These are phyloP conservation scores for Trebouxia sp. DNA, from an alignment of 139 green algal genomes.

Conservation along the genomic window DNA sequence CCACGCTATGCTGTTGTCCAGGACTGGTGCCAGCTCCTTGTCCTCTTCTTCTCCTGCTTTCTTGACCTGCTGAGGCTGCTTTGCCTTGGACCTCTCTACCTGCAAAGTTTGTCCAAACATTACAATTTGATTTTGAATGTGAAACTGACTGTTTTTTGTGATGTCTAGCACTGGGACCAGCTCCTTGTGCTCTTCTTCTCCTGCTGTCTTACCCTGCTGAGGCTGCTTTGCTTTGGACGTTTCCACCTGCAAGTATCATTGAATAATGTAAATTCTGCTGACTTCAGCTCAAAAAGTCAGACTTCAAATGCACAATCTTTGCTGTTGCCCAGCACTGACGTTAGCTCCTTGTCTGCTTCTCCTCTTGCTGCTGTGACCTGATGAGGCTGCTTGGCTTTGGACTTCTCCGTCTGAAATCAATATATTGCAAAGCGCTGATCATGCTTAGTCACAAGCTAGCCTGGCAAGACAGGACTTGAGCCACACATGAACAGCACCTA, in stretches of 20 bases:
- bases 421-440: no score
- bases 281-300: no score
- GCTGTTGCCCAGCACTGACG: conserved; percentile 37
- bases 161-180: conserved; percentile 37
- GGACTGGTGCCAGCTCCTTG: conserved; percentile 36
- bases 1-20: conserved; percentile 39
- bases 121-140: no score
- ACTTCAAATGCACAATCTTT: no score
- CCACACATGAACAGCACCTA: no score
- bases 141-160: no score
- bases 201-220: neutral
- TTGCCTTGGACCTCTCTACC: neutral
- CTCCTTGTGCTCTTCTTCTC: conserved; percentile 19
- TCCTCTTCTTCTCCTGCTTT: neutral
- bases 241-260: neutral
- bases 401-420: neutral
- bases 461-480: no score
- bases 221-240: neutral
- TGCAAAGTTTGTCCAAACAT: neutral
- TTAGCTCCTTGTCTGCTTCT: conserved; percentile 27
- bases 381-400: neutral
- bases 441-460: no score
- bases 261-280: no score
- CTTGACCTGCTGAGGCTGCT: neutral
- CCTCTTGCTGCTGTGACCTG: neutral